Evolutionary conservation across 1,139 yeast species (phyloP).

Genomic region (Candida sp.): DNA sequence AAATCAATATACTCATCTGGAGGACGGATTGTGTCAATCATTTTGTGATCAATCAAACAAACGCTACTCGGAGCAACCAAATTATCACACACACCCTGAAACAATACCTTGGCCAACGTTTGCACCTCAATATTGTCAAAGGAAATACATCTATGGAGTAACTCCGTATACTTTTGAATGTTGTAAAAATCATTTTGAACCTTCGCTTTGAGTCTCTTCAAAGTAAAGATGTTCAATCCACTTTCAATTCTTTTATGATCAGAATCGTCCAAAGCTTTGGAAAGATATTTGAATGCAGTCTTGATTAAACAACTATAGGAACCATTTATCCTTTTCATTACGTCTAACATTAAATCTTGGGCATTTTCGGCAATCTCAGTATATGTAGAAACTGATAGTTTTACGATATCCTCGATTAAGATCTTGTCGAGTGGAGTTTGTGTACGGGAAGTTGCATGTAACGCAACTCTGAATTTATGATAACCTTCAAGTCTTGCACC

Average conservation of each 20-base stretch:
- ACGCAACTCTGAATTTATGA: slow-evolving; percentile 71
- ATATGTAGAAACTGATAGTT: slow-evolving; percentile 68
- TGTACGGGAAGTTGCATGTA: slow-evolving; percentile 73
- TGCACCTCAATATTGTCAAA: slow-evolving; percentile 58
- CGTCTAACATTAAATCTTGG: slow-evolving; percentile 63
- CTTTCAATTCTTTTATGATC: slow-evolving; percentile 65
- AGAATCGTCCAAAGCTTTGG: slow-evolving; percentile 47
- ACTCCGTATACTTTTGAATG: slow-evolving; percentile 39
- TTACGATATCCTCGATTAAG: slow-evolving; percentile 67
- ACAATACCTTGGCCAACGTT: slow-evolving; percentile 47
- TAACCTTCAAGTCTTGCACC: slow-evolving; percentile 76
- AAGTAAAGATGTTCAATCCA: slow-evolving; percentile 55
- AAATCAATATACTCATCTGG: slow-evolving; percentile 55
- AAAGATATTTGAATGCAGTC: slow-evolving; percentile 46
- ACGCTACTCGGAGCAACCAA: slow-evolving; percentile 58
- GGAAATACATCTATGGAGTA: slow-evolving; percentile 55
- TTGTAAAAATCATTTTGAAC: slow-evolving; percentile 57
- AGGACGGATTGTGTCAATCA: slow-evolving; percentile 57
- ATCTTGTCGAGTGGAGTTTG: slow-evolving; percentile 66
- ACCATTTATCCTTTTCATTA: slow-evolving; percentile 72
- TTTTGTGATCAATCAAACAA: slow-evolving; percentile 48
- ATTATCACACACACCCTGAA: slow-evolving; percentile 43
- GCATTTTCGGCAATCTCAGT: slow-evolving; percentile 70
- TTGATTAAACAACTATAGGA: slow-evolving; percentile 55
- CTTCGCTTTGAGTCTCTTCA: slow-evolving; percentile 52